Percentiles rank a stretch among this genome's conserved stretches.
phyloP scores from a whole-genome alignment of 2,329 filamentous ascomycete species.

The Fusarium metavorans region DNA sequence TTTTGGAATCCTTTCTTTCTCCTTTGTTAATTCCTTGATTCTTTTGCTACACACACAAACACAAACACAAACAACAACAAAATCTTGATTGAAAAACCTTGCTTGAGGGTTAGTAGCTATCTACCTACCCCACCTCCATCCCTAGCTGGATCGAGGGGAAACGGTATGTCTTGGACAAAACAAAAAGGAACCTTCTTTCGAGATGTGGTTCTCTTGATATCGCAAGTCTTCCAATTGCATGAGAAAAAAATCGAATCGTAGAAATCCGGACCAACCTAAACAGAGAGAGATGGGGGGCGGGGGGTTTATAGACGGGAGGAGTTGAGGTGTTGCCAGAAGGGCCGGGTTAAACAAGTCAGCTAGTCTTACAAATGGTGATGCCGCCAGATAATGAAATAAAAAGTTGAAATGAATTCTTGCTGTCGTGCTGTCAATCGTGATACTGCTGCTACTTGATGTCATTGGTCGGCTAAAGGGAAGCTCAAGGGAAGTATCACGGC shows the following conservation, averaged over 20 bases:
- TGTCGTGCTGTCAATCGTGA: background rate
- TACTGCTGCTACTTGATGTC: background rate
- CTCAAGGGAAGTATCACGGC: background rate
- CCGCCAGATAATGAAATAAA: conserved; percentile 27
- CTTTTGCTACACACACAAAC: conserved; percentile 38
- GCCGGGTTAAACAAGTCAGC: conserved; percentile 11
- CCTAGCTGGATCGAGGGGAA: conserved; percentile 13
- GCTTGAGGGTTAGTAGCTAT: conserved; percentile 23
- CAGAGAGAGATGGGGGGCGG: background rate
- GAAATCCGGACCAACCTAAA: conserved; percentile 29
- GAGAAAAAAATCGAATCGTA: conserved; percentile 37
- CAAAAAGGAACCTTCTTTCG: conserved; percentile 26
- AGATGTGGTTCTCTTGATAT: conserved; percentile 18
- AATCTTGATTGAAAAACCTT: conserved; percentile 30
- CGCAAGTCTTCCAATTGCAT: conserved; percentile 18
- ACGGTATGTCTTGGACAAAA: conserved; percentile 26
- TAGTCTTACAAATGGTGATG: conserved; percentile 35
- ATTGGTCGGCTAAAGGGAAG: background rate
- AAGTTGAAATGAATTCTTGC: conserved; percentile 4
- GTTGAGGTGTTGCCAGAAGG: conserved; percentile 13
- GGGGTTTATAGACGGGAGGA: conserved; percentile 31
- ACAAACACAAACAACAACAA: conserved; percentile 24
- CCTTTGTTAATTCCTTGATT: conserved; percentile 20
- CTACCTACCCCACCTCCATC: background rate
- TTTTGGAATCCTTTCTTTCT: conserved; percentile 16